Percentiles rank a stretch among this genome's conserved stretches.
phyloP scores from a whole-genome alignment of 306 rosid genomes.

The Phaseolus lunatus region DNA sequence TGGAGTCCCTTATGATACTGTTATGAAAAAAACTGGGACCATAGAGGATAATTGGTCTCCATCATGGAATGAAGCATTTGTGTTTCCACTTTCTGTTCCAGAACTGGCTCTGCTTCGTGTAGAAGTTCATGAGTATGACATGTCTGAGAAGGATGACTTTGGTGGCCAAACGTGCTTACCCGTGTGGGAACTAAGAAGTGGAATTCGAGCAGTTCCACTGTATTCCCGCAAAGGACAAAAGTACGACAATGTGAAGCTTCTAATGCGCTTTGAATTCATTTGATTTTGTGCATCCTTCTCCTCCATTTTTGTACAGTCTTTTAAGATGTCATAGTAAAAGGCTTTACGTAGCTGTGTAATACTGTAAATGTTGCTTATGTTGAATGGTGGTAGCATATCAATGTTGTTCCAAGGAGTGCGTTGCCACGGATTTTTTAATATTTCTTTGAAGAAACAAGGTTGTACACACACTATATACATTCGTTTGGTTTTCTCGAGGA shows the following conservation, averaged over 20 bases:
- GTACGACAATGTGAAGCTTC: conserved; percentile 80
- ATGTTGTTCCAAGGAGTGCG: too few relatives aligned
- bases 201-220: conserved; percentile 80
- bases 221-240: conserved; percentile 61
- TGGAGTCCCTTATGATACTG: conserved; percentile 73
- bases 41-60: conserved; percentile 90
- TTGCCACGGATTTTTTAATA: too few relatives aligned
- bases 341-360: conserved; percentile 8
- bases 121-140: conserved; percentile 96
- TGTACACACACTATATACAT: background rate
- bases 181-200: conserved; percentile 70
- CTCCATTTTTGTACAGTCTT: conserved; percentile 42
- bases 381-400: too few relatives aligned
- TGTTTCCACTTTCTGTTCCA: conserved; percentile 74
- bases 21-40: conserved; percentile 75
- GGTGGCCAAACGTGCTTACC: conserved; percentile 97
- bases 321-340: background rate
- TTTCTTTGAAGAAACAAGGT: too few relatives aligned
- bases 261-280: conserved; percentile 76
- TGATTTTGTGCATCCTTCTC: conserved; percentile 45
- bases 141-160: conserved; percentile 97
- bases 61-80: conserved; percentile 79
- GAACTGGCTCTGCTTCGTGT: conserved; percentile 87
- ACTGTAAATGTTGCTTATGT: conserved; percentile 14
- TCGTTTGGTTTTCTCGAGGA: background rate